Evolutionary conservation across 169 alveolate species (phyloP), one percentile per base, ranked within the genome.

Genomic region (Pseudocohnilembus persalinus): DNA sequence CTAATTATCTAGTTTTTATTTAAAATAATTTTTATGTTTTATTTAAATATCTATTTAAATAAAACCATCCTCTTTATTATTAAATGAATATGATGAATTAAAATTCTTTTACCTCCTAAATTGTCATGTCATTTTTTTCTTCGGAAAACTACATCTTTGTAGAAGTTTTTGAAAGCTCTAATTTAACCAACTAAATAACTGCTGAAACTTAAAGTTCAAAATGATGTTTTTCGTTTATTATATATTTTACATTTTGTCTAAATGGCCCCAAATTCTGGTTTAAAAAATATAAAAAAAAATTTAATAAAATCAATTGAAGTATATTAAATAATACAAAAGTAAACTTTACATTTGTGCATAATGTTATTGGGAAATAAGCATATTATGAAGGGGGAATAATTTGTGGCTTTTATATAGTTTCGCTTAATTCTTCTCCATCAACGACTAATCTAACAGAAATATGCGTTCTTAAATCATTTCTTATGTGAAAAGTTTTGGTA

Each of bases 111-210:
- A 49, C 68, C 84, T 95, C 96, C 15, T 88, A 63, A 32, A 93
- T 90, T 32, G 75, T 83, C 96, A 95, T 86, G 63, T 96, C 98
- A 74, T 91, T 94, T 75, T 88, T 94, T 72, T 97, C 98, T 74
- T 95, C 97, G n/a, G 93, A 90, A 82, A 97, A 91, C 72, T 83
- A 74, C 89, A 95, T 94, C 76, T 92, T 92, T 29, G 93, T 31
- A 6, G 74, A 28, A 35, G 81, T 85, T 87, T 90, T 94, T 74
- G 93, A 90, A 34, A 95, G 68, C 35, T 94, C 97, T 6, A 95
- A 89, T 73, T 83, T 86, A 0, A 94, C 97, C 83, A 94, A 95
- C 30, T 93, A 95, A 28, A 86, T 86, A 30, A 35, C 74, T 6
- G 97, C 98, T 31, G 82, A 73, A 0, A 95, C 96, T 79, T 83